Evolutionary conservation across 2,329 filamentous ascomycete genomes (phyloP), one percentile per base, ranked within the genome.

Genomic region (Zalaria obscura): DNA sequence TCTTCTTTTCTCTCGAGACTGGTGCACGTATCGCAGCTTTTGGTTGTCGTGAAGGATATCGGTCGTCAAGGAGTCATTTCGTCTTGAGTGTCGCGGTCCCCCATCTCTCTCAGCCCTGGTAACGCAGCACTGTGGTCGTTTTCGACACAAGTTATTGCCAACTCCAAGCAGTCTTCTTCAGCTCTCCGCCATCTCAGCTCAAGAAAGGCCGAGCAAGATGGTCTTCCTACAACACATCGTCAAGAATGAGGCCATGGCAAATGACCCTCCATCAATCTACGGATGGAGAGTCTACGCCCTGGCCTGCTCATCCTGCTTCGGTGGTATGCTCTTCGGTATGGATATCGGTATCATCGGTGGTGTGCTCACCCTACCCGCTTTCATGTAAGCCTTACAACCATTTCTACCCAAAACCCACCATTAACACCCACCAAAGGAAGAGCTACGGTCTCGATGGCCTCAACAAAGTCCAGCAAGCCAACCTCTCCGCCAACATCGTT

Each of bases 201-300:
- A 18, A 18, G 18, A 18, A 18, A 18, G 18, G 18, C 18, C 18
- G 18, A 18, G n/a, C 27, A 11, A 35, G 9, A 59, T 52, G 40
- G 48, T 47, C 43, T 55, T 78, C 49, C 67, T 80, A 42, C 66
- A 66, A 50, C 63, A 61, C 50, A 65, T 80, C 53, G 70, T 81
- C 50, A 73, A 73, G 59, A 83, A 83, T 65, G 77, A 84, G 57
- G 75, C 80, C 36, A 83, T 84, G 73, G 76, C 71, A 53, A 60
- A 64, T 31, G 79, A 83, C 54, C 79, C 79, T 11, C 66, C 69
- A 18, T 72, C 80, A 55, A 76, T 83, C 45, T 83, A 82, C 60
- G 76, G 77, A 53, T 83, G 78, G 78, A 71, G 78, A 42, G 76
- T 80, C 27, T 75, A 79, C 48, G 69, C 69, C 43, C 65, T 81